Conservation (phyloP, 2,329 filamentous ascomycete genomes). For the Xylaria digitata region DNA sequence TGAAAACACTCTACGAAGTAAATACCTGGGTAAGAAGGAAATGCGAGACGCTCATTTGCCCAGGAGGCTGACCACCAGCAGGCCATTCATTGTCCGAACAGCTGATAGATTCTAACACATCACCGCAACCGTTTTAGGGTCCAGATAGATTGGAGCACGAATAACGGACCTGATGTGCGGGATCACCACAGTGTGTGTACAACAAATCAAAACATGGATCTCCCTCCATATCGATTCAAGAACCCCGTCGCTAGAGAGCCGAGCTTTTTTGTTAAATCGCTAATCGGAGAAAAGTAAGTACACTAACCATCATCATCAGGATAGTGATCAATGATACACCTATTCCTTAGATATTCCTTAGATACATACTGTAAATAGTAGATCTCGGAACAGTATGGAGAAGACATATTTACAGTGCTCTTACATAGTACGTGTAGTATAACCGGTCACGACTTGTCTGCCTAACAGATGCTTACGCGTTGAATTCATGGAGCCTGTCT, state of each 20-base stretch:
- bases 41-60: constrained; percentile 3
- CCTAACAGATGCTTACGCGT: background rate
- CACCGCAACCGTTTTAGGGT: constrained; percentile 13
- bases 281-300: too few species aligned
- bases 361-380: too few species aligned
- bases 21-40: background rate
- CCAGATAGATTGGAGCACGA: background rate
- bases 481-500: constrained; percentile 3
- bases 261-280: too few species aligned
- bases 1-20: background rate
- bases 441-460: background rate
- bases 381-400: too few species aligned
- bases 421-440: background rate
- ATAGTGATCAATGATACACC: too few species aligned
- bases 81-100: constrained; percentile 1
- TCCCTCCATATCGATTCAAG: background rate
- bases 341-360: too few species aligned
- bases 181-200: background rate
- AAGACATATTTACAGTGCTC: background rate
- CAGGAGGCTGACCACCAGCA: constrained; percentile 14
- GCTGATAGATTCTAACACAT: constrained; percentile 7
- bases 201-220: too few species aligned
- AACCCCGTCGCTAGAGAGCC: too few species aligned
- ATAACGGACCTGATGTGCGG: background rate
- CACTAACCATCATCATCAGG: too few species aligned